Base-by-base conservation (phyloP, 169 alveolate species). In the Plasmodium berghei region DNA sequence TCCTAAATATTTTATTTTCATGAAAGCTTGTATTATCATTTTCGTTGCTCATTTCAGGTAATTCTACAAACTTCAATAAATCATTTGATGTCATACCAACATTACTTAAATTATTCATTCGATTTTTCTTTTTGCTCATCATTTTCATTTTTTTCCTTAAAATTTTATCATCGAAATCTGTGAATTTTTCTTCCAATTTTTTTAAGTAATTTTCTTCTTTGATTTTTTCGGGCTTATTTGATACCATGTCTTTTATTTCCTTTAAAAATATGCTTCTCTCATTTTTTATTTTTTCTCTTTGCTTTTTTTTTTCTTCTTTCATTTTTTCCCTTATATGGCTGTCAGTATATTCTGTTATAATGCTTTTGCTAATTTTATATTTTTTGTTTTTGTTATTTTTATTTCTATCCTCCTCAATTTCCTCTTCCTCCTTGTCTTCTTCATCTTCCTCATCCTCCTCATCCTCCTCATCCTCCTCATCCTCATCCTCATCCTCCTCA, bases 191-290 rank as follows among this genome's bases (percentile, higher is more conserved):
- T 72, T 74, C 92, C 73, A 71, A 88, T 88, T 88, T 88, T 73
- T 64, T 92, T 73, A 83, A 54, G 73, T 75, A 92, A 92, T 75
- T 92, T 90, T 55, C 72, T 83, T 45, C 94, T 92, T 62, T 88
- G 9, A 92, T 83, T 80, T 72, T 92, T 88, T 77, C 94, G 80
- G 87, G 87, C 67, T 80, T 70, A 42, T 49, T 88, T 48, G 85
- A 88, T 18, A 80, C 73, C 93, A 86, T 73, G 24, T 61, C 87
- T 61, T 71, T 72, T 49, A 77, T 70, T 62, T 75, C 94, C 48
- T 69, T 71, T 45, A 85, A 45, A 72, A 86, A 86, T 71, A 58
- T 10, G 48, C 56, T 63, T 88, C 74, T 71, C 49, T 80, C 91
- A 48, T 72, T 88, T 63, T 59, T 88, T 18, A 72, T 55, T 59